Evolutionary conservation across 305 asterid species (phyloP), one percentile per base, ranked within the genome.

Genomic region (Caryopteris hybrid): DNA sequence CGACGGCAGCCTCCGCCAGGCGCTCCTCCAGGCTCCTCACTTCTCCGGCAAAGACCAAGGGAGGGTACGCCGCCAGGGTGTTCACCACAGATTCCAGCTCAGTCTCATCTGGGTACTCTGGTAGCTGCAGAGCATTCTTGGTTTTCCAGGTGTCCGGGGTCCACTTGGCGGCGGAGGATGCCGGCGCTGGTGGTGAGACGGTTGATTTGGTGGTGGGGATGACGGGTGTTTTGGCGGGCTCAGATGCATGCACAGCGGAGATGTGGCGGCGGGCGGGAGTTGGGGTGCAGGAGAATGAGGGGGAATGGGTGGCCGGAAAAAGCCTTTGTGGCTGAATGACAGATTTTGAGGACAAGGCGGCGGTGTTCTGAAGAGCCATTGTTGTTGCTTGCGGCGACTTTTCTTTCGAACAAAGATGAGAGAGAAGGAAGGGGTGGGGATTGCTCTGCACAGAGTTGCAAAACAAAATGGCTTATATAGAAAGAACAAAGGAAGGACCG

Each of bases 11-110:
- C 61, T 88, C 86, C 38, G 81, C 96, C 70, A 88, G 78, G 20
- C 76, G 82, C 76, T 86, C 96, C 86, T 88, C 96, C 67, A 88
- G 81, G 58, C 43, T 84, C 78, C 96, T 77, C 14, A 86, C 95
- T 60, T 89, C 95, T 38, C 96, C 96, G 71, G 96, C 95, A 81
- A 89, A 89, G 43, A 89, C 95, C 79, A 89, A 54, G 0, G 92
- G 92, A 8, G 95, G 95, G 50, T 79, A 87, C 1, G 77, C 76
- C 80, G 80, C 92, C 70, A 89, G 76, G 6, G 84, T 85, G n/a
- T 61, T 64, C 61, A 87, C 61, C 64, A 89, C 96, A 11, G 83
- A 56, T 54, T 89, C 83, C 22, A 89, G 78, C 58, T 87, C 89
- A 6, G 71, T 83, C 16, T 47, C 71, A 69, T 82, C 81, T 0